Evolutionary conservation across 345 rosid genomes (phyloP), one percentile per base, ranked within the genome.

Genomic region (Ceriops decandra): DNA sequence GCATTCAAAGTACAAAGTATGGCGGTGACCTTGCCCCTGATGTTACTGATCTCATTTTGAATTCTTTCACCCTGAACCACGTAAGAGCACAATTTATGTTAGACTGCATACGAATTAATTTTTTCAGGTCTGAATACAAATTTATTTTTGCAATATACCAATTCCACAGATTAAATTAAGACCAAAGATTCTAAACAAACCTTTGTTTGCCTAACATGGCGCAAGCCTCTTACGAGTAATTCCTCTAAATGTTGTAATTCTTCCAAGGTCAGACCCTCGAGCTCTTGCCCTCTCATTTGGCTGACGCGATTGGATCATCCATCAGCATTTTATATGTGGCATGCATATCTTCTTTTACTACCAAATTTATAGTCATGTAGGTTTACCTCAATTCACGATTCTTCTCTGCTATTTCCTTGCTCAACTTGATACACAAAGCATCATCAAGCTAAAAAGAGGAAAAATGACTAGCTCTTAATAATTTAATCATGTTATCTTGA

Each of bases 341-440:
- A 32, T 16, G 49, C 5, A 1, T 54, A 13, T 5, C 16, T 54
- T 11, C 22, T n/a, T 20, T 21, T 16, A 0, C 24, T 5, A 17
- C 49, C 21, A 11, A 36, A 32, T 11, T 5, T 31, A 47, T 49
- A 30, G 1, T n/a, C 56, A 30, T 31, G 32, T 20, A 42, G 20
- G 26, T 57, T 60, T 81, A 83, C 87, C 84, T 80, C 28, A 83
- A 72, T 56, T 81, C 79, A 58, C 2, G 76, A 47, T 71, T 78
- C 71, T 57, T 83, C 13, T 81, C 81, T 22, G 60, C 64, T 31
- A 81, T 24, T 76, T 83, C 84, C 68, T 57, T 76, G 72, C 68
- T 74, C 74, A 83, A 24, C 7, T 28, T 65, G 38, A 67, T 70
- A 17, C 30, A 13, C n/a, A 52, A 30, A 51, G 60, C 51, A 24